Evolutionary conservation across 2,329 filamentous ascomycete species (phyloP), one percentile per base, ranked within the genome.

Genomic region (Trichoderma polysporum): DNA sequence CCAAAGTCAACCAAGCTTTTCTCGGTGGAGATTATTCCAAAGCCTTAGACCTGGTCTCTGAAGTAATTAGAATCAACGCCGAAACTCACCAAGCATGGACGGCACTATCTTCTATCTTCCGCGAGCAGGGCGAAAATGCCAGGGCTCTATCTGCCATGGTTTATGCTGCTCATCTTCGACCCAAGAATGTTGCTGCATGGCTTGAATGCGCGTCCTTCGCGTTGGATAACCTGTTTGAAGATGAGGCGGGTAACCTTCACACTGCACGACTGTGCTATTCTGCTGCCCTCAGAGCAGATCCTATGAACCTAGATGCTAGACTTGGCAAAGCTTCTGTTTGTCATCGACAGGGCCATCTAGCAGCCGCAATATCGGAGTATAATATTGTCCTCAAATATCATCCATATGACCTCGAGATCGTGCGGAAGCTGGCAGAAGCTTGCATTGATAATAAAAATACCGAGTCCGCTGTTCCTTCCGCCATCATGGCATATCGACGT

Each of bases 21-120:
- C 82, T 92, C 67, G 81, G 84, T 10, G 82, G 84, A 29, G 83
- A 89, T 22, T 88, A 89, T 69, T 82, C 86, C 5, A 80, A 83
- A 47, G 89, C 90, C 5, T 79, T 88, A 39, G 82, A 84, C 17
- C 79, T 86, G 25, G 84, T 87, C 9, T 83, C 84, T 47, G 88
- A 90, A 71, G 85, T 90, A 66, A 89, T 91, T 72, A 84, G 88
- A 59, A 88, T 90, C 74, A 90, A 91, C 69, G 87, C 86, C 22
- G 88, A 90, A 74, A 90, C 87, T 1, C 83, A 88, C 69, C 84
- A 87, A 70, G 88, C 89, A 27, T 91, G 88, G 88, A 85, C 83
- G 15, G 80, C 89, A 13, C 76, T 91, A 53, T 83, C 86, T 0
- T 84, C 86, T 3, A 86, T 90, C 62, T 87, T 87, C 71, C 80